Percentiles rank a stretch among this genome's conserved stretches.
Conservation (phyloP, 1,139 yeast species). For the Hemisphaericaspora xylofermentans region DNA sequence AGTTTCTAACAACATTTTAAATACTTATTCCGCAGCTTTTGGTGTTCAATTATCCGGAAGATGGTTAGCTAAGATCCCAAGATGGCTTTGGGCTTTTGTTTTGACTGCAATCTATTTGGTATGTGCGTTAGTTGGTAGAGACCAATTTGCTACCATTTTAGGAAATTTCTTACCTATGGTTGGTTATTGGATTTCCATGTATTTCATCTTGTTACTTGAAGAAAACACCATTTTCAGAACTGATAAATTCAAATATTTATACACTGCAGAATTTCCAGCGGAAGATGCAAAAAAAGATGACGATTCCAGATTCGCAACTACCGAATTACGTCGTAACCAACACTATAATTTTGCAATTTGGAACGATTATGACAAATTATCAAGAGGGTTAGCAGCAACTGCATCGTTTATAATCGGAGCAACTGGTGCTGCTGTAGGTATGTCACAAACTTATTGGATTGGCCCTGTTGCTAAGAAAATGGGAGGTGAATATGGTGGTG, state of each 20-base stretch:
- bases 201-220: slow-evolving; percentile 66
- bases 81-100: slow-evolving; percentile 74
- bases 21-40: slow-evolving; percentile 83
- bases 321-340: slow-evolving; percentile 22
- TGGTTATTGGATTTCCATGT: slow-evolving; percentile 91
- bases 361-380: slow-evolving; percentile 55
- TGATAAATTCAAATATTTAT: slow-evolving; percentile 46
- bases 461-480: slow-evolving; percentile 70
- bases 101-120: slow-evolving; percentile 67
- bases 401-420: slow-evolving; percentile 61
- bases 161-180: slow-evolving; percentile 93
- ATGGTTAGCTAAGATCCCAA: slow-evolving; percentile 62
- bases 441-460: slow-evolving; percentile 76
- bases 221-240: slow-evolving; percentile 76
- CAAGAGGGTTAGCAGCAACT: slow-evolving; percentile 66
- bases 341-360: slow-evolving; percentile 66
- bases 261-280: slow-evolving; percentile 51
- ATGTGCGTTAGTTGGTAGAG: slow-evolving; percentile 73
- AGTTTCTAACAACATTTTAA: slow-evolving; percentile 72
- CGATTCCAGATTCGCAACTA: slow-evolving; percentile 9
- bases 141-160: slow-evolving; percentile 71
- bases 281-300: slow-evolving; percentile 11
- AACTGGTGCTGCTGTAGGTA: slow-evolving; percentile 77
- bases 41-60: slow-evolving; percentile 72
- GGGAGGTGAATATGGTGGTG: slow-evolving; percentile 62